phyloP scores from a whole-genome alignment of 1,284 basidiomycete genomes.

The Ustilago loliicola region DNA sequence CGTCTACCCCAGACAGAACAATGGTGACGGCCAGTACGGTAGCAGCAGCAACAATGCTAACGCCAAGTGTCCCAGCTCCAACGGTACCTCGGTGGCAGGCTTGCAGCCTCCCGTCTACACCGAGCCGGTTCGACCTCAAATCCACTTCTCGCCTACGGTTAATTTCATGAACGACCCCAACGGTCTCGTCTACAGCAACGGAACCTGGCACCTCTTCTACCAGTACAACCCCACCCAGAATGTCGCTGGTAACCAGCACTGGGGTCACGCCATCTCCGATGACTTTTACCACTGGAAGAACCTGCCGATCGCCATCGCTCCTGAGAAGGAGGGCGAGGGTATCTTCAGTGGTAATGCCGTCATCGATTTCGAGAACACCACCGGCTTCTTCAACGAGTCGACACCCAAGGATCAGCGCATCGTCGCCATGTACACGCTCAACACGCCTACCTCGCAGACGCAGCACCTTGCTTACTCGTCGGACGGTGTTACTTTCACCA shows the following conservation, averaged over 20 bases:
- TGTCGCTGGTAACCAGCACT: constrained; percentile 72
- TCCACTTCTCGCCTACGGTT: constrained; percentile 61
- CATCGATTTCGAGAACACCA: constrained; percentile 72
- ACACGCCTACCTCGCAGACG: constrained; percentile 68
- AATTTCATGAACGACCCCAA: constrained; percentile 73
- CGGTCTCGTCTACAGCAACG: constrained; percentile 70
- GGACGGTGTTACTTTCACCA: constrained; percentile 72
- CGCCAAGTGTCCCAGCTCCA: constrained; percentile 40
- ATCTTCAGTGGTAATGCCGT: constrained; percentile 72
- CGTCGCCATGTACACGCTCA: constrained; percentile 72
- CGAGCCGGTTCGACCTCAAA: constrained; percentile 56
- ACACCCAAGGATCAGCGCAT: constrained; percentile 67
- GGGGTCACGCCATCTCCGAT: constrained; percentile 72
- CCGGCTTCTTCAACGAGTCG: constrained; percentile 71
- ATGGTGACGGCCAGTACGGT: constrained; percentile 11
- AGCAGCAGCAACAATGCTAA: constrained; percentile 17
- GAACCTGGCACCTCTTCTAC: constrained; percentile 73
- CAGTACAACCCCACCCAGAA: constrained; percentile 71
- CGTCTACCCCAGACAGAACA: constrained; percentile 30
- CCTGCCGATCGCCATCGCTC: constrained; percentile 70
- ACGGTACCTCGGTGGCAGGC: constrained; percentile 34
- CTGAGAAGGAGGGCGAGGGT: constrained; percentile 59
- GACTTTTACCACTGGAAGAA: constrained; percentile 73
- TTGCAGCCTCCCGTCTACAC: constrained; percentile 38
- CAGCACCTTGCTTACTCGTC: constrained; percentile 71